phyloP scores from a whole-genome alignment of 495 filamentous ascomycete species.

The Podospora anserina region DNA sequence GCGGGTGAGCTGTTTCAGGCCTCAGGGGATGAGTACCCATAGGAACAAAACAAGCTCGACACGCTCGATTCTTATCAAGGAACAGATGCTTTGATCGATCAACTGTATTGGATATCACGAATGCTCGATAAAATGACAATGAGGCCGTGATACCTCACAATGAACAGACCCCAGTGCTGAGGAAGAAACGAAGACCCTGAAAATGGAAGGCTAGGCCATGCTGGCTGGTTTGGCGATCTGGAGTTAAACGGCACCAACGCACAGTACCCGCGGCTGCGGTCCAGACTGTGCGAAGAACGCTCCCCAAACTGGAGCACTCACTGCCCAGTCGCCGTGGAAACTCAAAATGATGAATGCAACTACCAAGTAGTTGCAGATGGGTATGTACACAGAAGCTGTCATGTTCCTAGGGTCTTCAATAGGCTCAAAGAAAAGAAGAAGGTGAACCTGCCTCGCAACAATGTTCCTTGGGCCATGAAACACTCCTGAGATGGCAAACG shows the following conservation, averaged over 20 bases:
- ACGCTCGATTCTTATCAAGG: not conserved
- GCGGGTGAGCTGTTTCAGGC: conserved; percentile 1
- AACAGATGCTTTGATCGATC: not conserved
- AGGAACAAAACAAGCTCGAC: not conserved
- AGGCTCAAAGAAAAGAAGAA: not conserved
- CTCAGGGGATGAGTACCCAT: conserved; percentile 1
- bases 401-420: not conserved
- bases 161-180: not conserved
- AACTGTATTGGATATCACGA: not conserved
- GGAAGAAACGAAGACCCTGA: not conserved
- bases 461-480: conserved; percentile 11
- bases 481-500: conserved; percentile 15
- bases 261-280: conserved; percentile 14
- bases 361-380: not conserved
- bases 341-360: conserved; percentile 1
- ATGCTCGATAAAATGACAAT: not conserved
- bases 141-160: not conserved
- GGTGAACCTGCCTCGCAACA: not conserved
- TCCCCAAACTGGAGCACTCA: not conserved
- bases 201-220: not conserved
- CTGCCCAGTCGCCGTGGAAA: conserved; percentile 9
- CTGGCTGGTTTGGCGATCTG: conserved; percentile 1
- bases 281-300: conserved; percentile 5
- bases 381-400: not conserved
- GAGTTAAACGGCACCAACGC: conserved; percentile 7